Conservation (phyloP, 2,329 filamentous ascomycete genomes). For the Xylaria sp. region DNA sequence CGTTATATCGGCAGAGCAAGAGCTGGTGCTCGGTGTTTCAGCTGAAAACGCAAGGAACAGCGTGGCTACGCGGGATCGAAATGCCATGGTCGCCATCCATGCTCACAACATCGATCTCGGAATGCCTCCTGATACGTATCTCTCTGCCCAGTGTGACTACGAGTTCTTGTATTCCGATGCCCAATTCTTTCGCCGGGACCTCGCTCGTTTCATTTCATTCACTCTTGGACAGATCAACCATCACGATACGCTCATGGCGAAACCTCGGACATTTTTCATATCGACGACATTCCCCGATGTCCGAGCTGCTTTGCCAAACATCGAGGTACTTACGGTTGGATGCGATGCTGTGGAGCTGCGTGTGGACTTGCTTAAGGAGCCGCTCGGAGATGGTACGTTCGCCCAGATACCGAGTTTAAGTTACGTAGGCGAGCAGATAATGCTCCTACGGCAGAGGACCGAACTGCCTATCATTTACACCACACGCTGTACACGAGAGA, state of each 20-base stretch:
- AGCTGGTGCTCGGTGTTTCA: constrained; percentile 75
- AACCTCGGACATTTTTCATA: constrained; percentile 83
- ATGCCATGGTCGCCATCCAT: constrained; percentile 75
- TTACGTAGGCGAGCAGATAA: constrained; percentile 88
- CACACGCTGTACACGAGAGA: constrained; percentile 82
- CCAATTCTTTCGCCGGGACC: constrained; percentile 77
- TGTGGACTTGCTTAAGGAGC: constrained; percentile 83
- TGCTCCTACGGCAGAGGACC: constrained; percentile 83
- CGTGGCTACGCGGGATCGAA: constrained; percentile 67
- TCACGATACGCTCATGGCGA: constrained; percentile 80
- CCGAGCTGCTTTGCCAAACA: constrained; percentile 81
- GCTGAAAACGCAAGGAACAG: constrained; percentile 67
- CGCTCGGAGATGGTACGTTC: constrained; percentile 69
- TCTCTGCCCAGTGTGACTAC: constrained; percentile 80
- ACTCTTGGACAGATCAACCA: constrained; percentile 82
- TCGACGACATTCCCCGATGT: constrained; percentile 91
- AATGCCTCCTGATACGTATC: constrained; percentile 72
- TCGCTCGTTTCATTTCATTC: constrained; percentile 82
- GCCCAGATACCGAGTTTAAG: constrained; percentile 78
- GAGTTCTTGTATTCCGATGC: constrained; percentile 84
- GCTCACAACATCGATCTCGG: constrained; percentile 79
- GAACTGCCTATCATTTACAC: constrained; percentile 93
- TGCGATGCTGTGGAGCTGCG: constrained; percentile 87
- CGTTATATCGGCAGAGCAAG: constrained; percentile 65
- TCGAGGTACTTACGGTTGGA: constrained; percentile 88